Percentiles rank a stretch among this genome's conserved stretches.
phyloP scores from a whole-genome alignment of 2,329 filamentous ascomycete species.

The Phoma herbarum region DNA sequence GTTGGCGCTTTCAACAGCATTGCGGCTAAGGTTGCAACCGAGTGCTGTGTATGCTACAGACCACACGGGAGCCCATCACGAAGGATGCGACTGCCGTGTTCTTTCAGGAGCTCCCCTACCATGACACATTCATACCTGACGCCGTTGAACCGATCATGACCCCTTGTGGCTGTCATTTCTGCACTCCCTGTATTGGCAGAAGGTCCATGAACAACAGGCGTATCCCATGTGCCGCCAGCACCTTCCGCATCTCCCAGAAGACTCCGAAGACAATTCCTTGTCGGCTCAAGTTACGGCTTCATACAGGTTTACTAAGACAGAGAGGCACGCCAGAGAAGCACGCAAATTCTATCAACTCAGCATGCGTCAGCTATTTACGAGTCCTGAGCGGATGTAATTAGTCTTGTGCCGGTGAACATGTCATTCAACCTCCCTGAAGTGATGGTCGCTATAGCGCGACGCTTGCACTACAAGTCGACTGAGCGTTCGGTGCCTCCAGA shows the following conservation, averaged over 20 bases:
- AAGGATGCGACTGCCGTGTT: not conserved
- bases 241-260: not conserved
- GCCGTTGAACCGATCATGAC: not conserved
- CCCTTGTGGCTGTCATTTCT: not conserved
- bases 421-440: not conserved
- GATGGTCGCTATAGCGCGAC: not conserved
- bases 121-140: not conserved
- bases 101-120: not conserved
- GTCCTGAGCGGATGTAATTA: not conserved
- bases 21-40: not conserved
- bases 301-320: not conserved
- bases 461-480: not conserved
- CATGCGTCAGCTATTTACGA: not conserved
- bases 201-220: not conserved
- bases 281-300: not conserved
- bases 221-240: not conserved
- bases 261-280: not conserved
- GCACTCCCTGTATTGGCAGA: not conserved
- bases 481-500: not conserved
- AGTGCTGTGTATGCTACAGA: not conserved
- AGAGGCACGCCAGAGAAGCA: not conserved
- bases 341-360: not conserved
- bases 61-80: not conserved
- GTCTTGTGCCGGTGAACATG: not conserved
- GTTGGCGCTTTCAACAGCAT: not conserved